Conservation (phyloP, 441 rosid genomes). For the Erysimum pusillum region DNA sequence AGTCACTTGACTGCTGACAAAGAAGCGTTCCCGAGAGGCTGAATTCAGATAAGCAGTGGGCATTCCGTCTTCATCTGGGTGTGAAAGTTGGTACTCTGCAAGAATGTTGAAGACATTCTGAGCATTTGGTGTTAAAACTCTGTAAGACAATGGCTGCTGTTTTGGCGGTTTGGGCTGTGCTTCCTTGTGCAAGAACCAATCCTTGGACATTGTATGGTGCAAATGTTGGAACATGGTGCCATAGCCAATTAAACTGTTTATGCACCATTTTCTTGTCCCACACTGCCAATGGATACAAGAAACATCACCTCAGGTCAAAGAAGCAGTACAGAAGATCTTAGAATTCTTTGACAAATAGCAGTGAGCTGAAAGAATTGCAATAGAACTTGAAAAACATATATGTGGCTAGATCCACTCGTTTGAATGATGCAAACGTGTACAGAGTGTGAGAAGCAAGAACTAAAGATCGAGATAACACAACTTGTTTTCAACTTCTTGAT, state of each 20-base stretch:
- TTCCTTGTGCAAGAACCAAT: slow-evolving; percentile 78
- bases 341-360: slow-evolving; percentile 8
- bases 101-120: slow-evolving; percentile 91
- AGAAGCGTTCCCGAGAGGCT: slow-evolving; percentile 78
- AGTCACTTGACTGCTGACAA: slow-evolving; percentile 90
- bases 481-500: too few species aligned
- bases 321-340: not conserved
- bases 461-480: too few species aligned
- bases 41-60: slow-evolving; percentile 69
- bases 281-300: slow-evolving; percentile 56
- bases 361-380: slow-evolving; percentile 12
- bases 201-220: slow-evolving; percentile 87
- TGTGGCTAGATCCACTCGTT: too few species aligned
- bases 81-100: slow-evolving; percentile 78
- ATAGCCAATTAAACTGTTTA: slow-evolving; percentile 87
- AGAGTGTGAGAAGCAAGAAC: too few species aligned
- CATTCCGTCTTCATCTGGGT: slow-evolving; percentile 95
- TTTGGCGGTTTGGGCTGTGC: slow-evolving; percentile 74
- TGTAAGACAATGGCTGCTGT: slow-evolving; percentile 85
- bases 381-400: too few species aligned
- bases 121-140: slow-evolving; percentile 94
- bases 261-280: slow-evolving; percentile 99
- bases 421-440: too few species aligned
- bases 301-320: slow-evolving; percentile 16
- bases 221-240: slow-evolving; percentile 94